These are phyloP conservation scores for Psilocybe subaeruginosa DNA, from an alignment of 768 basidiomycete species.

Conservation along the genomic window DNA sequence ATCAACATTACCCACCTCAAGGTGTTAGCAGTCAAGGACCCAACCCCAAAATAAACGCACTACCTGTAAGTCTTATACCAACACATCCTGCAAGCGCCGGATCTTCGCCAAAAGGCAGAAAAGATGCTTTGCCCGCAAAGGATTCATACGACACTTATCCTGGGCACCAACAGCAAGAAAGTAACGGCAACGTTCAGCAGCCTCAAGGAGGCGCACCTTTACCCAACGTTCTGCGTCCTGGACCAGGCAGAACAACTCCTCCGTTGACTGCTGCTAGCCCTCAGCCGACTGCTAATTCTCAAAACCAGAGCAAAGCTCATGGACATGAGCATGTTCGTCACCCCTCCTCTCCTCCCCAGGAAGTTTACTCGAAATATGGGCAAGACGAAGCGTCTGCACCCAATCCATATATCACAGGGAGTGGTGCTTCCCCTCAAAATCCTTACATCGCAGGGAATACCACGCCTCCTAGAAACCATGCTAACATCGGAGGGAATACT, in stretches of 20 bases:
- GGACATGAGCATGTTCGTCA: constrained; percentile 15
- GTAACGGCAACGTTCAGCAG: not conserved
- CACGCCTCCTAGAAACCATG: not conserved
- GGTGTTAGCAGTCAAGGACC: not conserved
- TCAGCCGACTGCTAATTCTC: constrained; percentile 6
- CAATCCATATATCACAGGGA: constrained; percentile 14
- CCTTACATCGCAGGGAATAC: not conserved
- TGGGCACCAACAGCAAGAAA: not conserved
- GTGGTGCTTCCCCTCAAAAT: not conserved
- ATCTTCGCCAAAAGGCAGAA: constrained; percentile 1
- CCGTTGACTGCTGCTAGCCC: constrained; percentile 9
- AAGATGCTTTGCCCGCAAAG: not conserved
- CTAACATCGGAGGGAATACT: constrained; percentile 17
- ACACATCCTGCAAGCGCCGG: not conserved
- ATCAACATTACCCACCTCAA: constrained; percentile 1
- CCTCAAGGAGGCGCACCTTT: constrained; percentile 15
- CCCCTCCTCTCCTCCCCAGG: constrained; percentile 17
- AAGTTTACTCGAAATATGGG: constrained; percentile 1
- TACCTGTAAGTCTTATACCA: constrained; percentile 1
- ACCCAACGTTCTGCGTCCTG: constrained; percentile 46
- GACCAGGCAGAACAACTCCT: constrained; percentile 17
- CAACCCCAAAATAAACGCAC: not conserved
- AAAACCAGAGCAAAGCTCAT: constrained; percentile 7
- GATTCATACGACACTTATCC: not conserved
- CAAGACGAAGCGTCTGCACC: not conserved